Evolutionary conservation across 768 basidiomycete species (phyloP).

Genomic region (Clitopilus passeckerianus): DNA sequence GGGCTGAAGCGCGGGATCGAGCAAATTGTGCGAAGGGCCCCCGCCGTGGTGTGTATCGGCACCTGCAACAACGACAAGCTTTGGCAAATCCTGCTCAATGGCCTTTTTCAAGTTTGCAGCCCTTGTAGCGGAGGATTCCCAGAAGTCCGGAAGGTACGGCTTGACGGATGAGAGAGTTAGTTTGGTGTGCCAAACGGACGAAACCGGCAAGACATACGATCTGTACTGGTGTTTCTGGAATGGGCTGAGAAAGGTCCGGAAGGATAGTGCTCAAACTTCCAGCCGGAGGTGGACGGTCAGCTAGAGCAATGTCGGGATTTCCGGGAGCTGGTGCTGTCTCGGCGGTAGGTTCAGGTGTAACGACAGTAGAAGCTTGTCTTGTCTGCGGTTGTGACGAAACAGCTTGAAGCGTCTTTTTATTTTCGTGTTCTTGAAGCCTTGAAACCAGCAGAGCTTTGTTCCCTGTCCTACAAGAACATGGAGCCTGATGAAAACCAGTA

Average conservation of each 20-base stretch:
- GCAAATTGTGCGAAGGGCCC: conserved; percentile 20
- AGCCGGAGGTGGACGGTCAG: conserved; percentile 17
- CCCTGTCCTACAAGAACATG: conserved; percentile 38
- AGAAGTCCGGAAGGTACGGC: conserved; percentile 32
- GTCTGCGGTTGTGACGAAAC: conserved; percentile 8
- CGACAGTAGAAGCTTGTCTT: conserved; percentile 17
- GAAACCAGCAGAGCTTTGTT: conserved; percentile 53
- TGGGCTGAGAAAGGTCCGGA: conserved; percentile 47
- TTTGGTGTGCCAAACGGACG: not conserved
- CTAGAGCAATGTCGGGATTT: conserved; percentile 31
- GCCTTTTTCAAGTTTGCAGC: not conserved
- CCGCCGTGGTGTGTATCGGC: conserved; percentile 13
- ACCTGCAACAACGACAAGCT: conserved; percentile 20
- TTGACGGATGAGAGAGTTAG: not conserved
- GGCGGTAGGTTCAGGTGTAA: conserved; percentile 20
- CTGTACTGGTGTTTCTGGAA: conserved; percentile 40
- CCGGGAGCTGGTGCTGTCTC: conserved; percentile 32
- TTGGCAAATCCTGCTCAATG: conserved; percentile 15
- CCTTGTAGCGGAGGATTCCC: conserved; percentile 13
- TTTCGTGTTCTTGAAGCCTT: conserved; percentile 50
- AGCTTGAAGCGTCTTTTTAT: conserved; percentile 16
- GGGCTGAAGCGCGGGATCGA: conserved; percentile 19
- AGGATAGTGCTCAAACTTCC: conserved; percentile 45
- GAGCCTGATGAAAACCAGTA: not conserved
- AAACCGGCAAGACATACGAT: conserved; percentile 44